Conservation (phyloP, 2,329 filamentous ascomycete genomes). For the Samsoniella hepiali region DNA sequence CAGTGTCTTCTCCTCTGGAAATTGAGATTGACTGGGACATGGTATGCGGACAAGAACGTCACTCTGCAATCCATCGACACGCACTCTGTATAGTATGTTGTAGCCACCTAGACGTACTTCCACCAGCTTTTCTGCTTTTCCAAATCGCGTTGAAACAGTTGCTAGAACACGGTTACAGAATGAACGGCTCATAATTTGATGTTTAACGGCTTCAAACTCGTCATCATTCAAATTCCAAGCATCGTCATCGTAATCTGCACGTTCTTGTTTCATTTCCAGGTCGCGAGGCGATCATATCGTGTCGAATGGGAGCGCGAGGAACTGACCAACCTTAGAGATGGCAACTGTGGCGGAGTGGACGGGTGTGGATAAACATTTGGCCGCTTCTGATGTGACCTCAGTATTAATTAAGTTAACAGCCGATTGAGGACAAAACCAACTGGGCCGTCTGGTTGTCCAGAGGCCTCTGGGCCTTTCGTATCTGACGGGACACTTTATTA, state of each 20-base stretch:
- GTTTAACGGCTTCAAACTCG: background rate
- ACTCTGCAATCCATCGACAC: slow-evolving; percentile 5
- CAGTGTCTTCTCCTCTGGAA: slow-evolving; percentile 22
- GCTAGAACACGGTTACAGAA: background rate
- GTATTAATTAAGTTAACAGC: too few relatives aligned
- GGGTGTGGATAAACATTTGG: too few relatives aligned
- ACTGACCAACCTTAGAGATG: too few relatives aligned
- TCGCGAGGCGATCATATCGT: too few relatives aligned
- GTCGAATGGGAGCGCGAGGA: too few relatives aligned
- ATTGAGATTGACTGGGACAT: slow-evolving; percentile 19
- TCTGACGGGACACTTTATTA: too few relatives aligned
- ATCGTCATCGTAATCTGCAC: background rate
- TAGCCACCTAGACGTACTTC: slow-evolving; percentile 21
- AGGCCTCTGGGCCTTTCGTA: too few relatives aligned
- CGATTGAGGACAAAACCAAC: too few relatives aligned
- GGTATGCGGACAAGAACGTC: slow-evolving; percentile 21
- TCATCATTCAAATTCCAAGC: slow-evolving; percentile 11
- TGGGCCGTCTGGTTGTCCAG: too few relatives aligned
- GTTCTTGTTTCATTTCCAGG: background rate
- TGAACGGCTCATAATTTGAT: background rate
- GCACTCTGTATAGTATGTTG: slow-evolving; percentile 22
- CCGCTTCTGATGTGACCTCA: too few relatives aligned
- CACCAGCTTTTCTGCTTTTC: background rate
- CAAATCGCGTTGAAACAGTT: background rate
- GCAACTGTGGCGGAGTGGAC: too few relatives aligned